A percentile compares a stretch with the other conserved stretches of the same genome.
phyloP scores from a whole-genome alignment of 2,329 filamentous ascomycete genomes.

The Fusarium tjaetaba region DNA sequence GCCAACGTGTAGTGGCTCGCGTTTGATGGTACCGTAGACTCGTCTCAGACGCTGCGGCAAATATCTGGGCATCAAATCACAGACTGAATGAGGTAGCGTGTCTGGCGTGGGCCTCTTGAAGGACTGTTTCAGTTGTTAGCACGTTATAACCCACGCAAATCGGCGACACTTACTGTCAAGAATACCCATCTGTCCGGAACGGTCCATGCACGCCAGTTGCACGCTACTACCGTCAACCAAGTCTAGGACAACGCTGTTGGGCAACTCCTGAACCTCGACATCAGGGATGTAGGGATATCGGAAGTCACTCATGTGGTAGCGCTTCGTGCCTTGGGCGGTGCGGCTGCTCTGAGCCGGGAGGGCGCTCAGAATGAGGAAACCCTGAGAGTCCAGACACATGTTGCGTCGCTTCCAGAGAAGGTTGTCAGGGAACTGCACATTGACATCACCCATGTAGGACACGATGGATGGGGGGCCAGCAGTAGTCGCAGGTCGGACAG shows the following conservation, averaged over 20 bases:
- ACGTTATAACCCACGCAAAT: background rate
- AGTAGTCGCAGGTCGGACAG: constrained; percentile 44
- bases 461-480: constrained; percentile 57
- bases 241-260: constrained; percentile 78
- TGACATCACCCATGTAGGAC: constrained; percentile 85
- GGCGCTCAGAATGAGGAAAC: constrained; percentile 81
- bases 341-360: constrained; percentile 64
- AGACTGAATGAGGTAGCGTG: constrained; percentile 47
- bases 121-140: constrained; percentile 39
- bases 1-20: background rate
- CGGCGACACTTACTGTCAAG: constrained; percentile 59
- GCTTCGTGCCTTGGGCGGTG: constrained; percentile 66
- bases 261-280: constrained; percentile 90
- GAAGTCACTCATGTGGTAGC: constrained; percentile 89
- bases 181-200: constrained; percentile 64
- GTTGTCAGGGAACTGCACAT: constrained; percentile 96
- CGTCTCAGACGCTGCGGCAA: background rate
- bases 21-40: background rate
- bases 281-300: constrained; percentile 82
- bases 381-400: constrained; percentile 84
- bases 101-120: constrained; percentile 51
- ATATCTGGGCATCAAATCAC: constrained; percentile 25
- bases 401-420: constrained; percentile 95
- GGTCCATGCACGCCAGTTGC: constrained; percentile 72
- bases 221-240: constrained; percentile 69